Evolutionary conservation across 2,329 filamentous ascomycete species (phyloP).

Genomic region (Fusarium caatingaense): DNA sequence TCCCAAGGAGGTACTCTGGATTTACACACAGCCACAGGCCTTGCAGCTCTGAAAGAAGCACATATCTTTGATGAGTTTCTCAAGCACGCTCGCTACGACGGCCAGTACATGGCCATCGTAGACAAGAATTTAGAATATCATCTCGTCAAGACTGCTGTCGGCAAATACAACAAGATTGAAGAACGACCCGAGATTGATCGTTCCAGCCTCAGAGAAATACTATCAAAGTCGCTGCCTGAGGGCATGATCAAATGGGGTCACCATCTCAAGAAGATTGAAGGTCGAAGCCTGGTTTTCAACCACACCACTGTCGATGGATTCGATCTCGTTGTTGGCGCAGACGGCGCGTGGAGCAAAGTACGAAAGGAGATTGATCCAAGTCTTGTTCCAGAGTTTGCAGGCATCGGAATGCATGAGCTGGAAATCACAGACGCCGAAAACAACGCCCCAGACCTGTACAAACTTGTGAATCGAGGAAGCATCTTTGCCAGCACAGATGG

Average conservation of each 20-base stretch:
- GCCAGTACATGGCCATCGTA: slow-evolving; percentile 61
- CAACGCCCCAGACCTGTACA: slow-evolving; percentile 56
- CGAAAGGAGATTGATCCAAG: slow-evolving; percentile 49
- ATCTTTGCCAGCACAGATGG: slow-evolving; percentile 58
- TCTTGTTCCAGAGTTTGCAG: slow-evolving; percentile 58
- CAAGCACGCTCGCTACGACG: slow-evolving; percentile 63
- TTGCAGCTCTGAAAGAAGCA: slow-evolving; percentile 62
- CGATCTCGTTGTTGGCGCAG: slow-evolving; percentile 53
- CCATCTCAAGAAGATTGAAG: slow-evolving; percentile 55
- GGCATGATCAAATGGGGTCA: slow-evolving; percentile 60
- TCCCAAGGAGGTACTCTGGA: slow-evolving; percentile 66
- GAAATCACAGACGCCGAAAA: slow-evolving; percentile 55
- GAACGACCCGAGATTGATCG: slow-evolving; percentile 67
- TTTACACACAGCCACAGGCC: slow-evolving; percentile 63
- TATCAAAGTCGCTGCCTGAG: slow-evolving; percentile 58
- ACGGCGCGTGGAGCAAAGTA: slow-evolving; percentile 55
- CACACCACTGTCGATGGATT: slow-evolving; percentile 52
- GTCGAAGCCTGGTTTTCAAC: slow-evolving; percentile 53
- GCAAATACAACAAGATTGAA: slow-evolving; percentile 40
- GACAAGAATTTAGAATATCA: slow-evolving; percentile 55
- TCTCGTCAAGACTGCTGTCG: slow-evolving; percentile 45
- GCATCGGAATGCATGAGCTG: slow-evolving; percentile 58
- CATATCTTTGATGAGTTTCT: slow-evolving; percentile 62
- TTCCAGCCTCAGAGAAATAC: slow-evolving; percentile 55
- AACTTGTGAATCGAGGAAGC: slow-evolving; percentile 60